Conservation (phyloP, 148 eudicot genomes). For the Nepenthes gracilis region DNA sequence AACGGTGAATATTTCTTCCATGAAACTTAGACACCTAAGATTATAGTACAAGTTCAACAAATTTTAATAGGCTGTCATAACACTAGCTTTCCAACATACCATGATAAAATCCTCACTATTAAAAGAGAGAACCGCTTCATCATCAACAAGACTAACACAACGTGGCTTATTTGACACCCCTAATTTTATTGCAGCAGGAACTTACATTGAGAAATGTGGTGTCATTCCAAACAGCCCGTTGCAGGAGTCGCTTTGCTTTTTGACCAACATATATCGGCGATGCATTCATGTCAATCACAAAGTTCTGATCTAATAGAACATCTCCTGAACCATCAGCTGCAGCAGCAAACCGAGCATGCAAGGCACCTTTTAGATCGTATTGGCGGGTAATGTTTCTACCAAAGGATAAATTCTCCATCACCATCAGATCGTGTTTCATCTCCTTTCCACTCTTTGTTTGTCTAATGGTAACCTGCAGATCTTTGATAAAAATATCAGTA, state of each 20-base stretch:
- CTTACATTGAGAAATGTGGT: constrained; percentile 84
- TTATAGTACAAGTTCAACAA: too few relatives aligned
- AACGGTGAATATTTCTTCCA: too few relatives aligned
- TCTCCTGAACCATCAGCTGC: constrained; percentile 64
- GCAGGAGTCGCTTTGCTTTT: constrained; percentile 58
- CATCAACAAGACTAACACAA: too few relatives aligned
- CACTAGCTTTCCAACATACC: too few relatives aligned
- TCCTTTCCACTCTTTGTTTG: constrained; percentile 60
- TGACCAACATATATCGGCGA: constrained; percentile 72
- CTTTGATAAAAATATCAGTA: background rate
- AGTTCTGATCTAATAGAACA: constrained; percentile 87
- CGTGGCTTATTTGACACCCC: background rate
- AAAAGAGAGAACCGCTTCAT: too few relatives aligned
- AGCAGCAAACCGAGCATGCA: constrained; percentile 62
- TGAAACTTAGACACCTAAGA: too few relatives aligned
- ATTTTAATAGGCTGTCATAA: too few relatives aligned
- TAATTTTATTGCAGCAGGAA: background rate
- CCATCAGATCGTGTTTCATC: constrained; percentile 74
- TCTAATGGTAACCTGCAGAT: constrained; percentile 15
- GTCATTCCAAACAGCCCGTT: constrained; percentile 94
- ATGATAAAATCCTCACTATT: too few relatives aligned
- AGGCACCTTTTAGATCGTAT: constrained; percentile 92
- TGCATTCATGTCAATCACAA: constrained; percentile 82
- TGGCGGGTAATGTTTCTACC: constrained; percentile 61
- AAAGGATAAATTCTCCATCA: constrained; percentile 90